Percentiles rank a stretch among this genome's conserved stretches.
Conservation (phyloP, 148 eudicot genomes). For the Camellia granthamiana region DNA sequence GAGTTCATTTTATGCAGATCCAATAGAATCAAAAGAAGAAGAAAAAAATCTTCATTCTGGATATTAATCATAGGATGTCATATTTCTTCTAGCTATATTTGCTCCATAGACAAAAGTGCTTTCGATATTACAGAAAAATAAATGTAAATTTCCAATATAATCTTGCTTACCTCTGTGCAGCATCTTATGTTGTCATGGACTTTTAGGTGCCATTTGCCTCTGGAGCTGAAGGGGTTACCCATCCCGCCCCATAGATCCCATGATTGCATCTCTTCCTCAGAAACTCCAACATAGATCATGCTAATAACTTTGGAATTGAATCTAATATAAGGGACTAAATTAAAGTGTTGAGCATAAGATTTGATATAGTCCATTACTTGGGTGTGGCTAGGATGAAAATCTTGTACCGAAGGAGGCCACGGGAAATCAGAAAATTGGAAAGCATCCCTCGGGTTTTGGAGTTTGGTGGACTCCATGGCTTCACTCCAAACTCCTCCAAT, state of each 20-base stretch:
- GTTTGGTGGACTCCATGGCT: conserved; percentile 34
- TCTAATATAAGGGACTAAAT: conserved; percentile 14
- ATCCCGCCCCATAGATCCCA: conserved; percentile 29
- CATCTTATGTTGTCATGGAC: not conserved
- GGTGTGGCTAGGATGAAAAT: conserved; percentile 15
- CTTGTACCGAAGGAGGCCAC: conserved; percentile 34
- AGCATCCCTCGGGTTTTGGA: conserved; percentile 26
- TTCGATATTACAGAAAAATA: too few species aligned
- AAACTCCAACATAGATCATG: conserved; percentile 15
- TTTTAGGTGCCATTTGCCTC: conserved; percentile 32
- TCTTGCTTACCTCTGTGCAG: not conserved
- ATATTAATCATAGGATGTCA: too few species aligned
- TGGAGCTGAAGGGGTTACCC: not conserved
- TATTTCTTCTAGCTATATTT: too few species aligned
- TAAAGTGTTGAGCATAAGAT: conserved; percentile 31
- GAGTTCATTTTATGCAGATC: too few species aligned
- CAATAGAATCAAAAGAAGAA: too few species aligned
- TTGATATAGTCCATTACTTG: conserved; percentile 29
- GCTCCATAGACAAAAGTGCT: too few species aligned
- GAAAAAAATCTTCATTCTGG: too few species aligned
- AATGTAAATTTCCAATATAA: not conserved
- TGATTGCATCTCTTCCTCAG: conserved; percentile 11
- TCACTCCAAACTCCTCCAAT: conserved; percentile 42
- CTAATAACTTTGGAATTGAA: conserved; percentile 24
- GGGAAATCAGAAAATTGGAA: conserved; percentile 37